Evolutionary conservation across 2,329 filamentous ascomycete genomes (phyloP).

Genomic region (Aspergillus sp.): DNA sequence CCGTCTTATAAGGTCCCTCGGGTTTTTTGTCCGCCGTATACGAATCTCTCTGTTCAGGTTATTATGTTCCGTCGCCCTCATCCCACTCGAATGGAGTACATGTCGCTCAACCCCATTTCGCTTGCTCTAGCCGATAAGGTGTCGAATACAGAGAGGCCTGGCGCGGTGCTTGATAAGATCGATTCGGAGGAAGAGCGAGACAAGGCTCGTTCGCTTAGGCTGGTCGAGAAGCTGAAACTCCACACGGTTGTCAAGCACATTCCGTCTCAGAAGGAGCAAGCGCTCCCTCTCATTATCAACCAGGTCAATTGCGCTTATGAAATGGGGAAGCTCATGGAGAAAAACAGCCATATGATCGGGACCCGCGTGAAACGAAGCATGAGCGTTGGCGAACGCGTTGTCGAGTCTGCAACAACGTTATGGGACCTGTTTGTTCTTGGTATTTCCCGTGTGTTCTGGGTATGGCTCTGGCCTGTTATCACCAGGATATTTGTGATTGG

Average conservation of each 20-base stretch:
- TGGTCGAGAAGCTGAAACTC: conserved; percentile 78
- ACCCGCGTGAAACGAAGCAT: conserved; percentile 71
- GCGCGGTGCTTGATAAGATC: conserved; percentile 42
- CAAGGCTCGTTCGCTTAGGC: conserved; percentile 52
- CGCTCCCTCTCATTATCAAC: conserved; percentile 71
- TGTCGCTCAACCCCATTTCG: conserved; percentile 81
- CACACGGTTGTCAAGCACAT: conserved; percentile 74
- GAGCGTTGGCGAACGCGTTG: conserved; percentile 88
- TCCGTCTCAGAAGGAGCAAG: conserved; percentile 72
- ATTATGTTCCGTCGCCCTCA: conserved; percentile 81
- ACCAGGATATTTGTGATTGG: conserved; percentile 64
- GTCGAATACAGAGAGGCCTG: conserved; percentile 25
- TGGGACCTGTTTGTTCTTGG: conserved; percentile 63
- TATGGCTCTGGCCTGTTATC: conserved; percentile 70
- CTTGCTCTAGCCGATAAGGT: conserved; percentile 71
- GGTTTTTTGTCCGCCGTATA: conserved; percentile 58
- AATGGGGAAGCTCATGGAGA: conserved; percentile 73
- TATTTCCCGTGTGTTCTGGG: conserved; percentile 60
- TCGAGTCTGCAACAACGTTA: conserved; percentile 81
- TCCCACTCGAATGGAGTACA: conserved; percentile 87
- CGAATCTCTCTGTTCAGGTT: conserved; percentile 68
- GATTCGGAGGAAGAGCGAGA: conserved; percentile 66
- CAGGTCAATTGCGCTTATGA: conserved; percentile 97
- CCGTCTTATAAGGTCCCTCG: conserved; percentile 50
- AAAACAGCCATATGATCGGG: conserved; percentile 78